A percentile compares a stretch with the other conserved stretches of the same genome.
Conservation (phyloP, 2,329 filamentous ascomycete species). For the Fusarium sterilihyphosum region DNA sequence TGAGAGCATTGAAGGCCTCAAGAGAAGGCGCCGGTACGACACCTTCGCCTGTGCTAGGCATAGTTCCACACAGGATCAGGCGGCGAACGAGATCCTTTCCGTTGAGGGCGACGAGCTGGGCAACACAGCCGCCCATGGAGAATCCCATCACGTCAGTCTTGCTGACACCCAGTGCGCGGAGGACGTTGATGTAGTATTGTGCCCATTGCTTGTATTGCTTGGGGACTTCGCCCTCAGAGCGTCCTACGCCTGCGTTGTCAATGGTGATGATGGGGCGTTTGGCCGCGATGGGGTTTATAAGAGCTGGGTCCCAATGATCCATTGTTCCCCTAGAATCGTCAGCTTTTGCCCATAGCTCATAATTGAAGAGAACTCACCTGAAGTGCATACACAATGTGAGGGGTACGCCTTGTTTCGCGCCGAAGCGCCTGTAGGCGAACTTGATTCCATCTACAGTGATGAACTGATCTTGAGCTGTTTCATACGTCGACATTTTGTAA, state of each 20-base stretch:
- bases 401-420: slow-evolving; percentile 43
- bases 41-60: slow-evolving; percentile 51
- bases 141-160: slow-evolving; percentile 60
- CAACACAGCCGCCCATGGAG: slow-evolving; percentile 60
- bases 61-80: slow-evolving; percentile 57
- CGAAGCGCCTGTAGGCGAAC: slow-evolving; percentile 48
- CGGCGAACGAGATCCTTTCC: slow-evolving; percentile 50
- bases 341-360: neutral
- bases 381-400: slow-evolving; percentile 48
- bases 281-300: slow-evolving; percentile 56
- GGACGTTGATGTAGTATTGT: slow-evolving; percentile 48
- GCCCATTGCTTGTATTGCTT: slow-evolving; percentile 46
- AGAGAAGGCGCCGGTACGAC: slow-evolving; percentile 45
- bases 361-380: slow-evolving; percentile 39
- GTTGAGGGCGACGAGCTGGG: slow-evolving; percentile 56
- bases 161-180: slow-evolving; percentile 50
- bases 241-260: slow-evolving; percentile 60
- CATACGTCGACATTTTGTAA: slow-evolving; percentile 44
- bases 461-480: slow-evolving; percentile 43
- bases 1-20: slow-evolving; percentile 48
- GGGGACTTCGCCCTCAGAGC: slow-evolving; percentile 54
- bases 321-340: slow-evolving; percentile 46
- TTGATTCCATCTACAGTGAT: slow-evolving; percentile 45
- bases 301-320: slow-evolving; percentile 54
- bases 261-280: slow-evolving; percentile 56